These are phyloP conservation scores for Pleurotus pulmonarius DNA, from an alignment of 768 basidiomycete genomes.

Conservation along the genomic window DNA sequence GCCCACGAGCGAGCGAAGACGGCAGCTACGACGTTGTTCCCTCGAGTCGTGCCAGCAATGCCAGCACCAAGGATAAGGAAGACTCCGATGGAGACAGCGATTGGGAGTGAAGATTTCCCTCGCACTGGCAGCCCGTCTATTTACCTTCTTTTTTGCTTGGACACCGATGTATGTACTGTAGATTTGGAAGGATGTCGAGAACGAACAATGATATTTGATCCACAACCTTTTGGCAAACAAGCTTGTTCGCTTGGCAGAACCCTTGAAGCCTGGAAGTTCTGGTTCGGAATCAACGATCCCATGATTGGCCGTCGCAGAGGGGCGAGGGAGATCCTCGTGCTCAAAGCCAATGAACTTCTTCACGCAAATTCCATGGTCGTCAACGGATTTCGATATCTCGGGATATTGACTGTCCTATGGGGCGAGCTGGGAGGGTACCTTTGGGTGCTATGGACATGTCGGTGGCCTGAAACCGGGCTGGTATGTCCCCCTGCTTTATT, in stretches of 20 bases:
- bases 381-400: conserved; percentile 44
- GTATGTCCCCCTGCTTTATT: conserved; percentile 16
- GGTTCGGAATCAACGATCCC: not conserved
- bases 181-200: not conserved
- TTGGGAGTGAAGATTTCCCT: conserved; percentile 48
- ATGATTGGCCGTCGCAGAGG: conserved; percentile 1
- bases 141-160: not conserved
- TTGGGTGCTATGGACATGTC: conserved; percentile 54
- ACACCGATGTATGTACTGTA: not conserved
- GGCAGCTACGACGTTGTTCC: conserved; percentile 69
- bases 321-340: not conserved
- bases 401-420: conserved; percentile 59
- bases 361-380: conserved; percentile 26
- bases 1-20: conserved; percentile 57
- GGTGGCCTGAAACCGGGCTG: conserved; percentile 48
- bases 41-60: conserved; percentile 45
- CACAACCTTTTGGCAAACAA: not conserved
- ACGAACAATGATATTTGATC: not conserved
- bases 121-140: too few species aligned
- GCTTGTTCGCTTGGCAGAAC: not conserved
- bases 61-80: conserved; percentile 26
- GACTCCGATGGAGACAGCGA: conserved; percentile 53
- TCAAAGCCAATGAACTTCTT: not conserved
- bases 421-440: conserved; percentile 61
- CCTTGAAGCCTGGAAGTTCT: not conserved